Percentiles rank a stretch among this genome's conserved stretches.
Conservation (phyloP, 768 basidiomycete species). For the Nevesoporus exiguus region DNA sequence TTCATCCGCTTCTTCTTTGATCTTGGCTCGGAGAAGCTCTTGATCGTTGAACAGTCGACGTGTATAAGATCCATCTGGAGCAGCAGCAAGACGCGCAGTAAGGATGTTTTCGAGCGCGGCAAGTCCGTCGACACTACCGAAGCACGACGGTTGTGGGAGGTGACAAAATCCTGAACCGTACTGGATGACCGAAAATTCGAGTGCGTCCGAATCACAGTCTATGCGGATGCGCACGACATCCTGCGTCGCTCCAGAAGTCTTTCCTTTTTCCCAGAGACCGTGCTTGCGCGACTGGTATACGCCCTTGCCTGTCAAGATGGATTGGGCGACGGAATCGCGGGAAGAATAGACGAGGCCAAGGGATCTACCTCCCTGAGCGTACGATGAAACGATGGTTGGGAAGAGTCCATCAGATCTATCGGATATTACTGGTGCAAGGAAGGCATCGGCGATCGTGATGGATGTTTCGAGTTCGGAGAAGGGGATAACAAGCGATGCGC, state of each 20-base stretch:
- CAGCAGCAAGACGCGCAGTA: slow-evolving; percentile 61
- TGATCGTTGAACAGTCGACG: slow-evolving; percentile 79
- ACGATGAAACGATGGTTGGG: slow-evolving; percentile 84
- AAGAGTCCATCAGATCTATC: slow-evolving; percentile 92
- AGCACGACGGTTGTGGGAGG: slow-evolving; percentile 83
- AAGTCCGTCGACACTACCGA: slow-evolving; percentile 77
- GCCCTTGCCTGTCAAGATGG: slow-evolving; percentile 84
- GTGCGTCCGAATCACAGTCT: slow-evolving; percentile 91
- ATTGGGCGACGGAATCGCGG: slow-evolving; percentile 75
- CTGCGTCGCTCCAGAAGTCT: slow-evolving; percentile 93
- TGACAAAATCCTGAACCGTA: slow-evolving; percentile 94
- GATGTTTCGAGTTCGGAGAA: slow-evolving; percentile 58
- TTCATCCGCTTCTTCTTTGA: slow-evolving; percentile 98
- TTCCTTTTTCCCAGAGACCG: slow-evolving; percentile 95
- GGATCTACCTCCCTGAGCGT: slow-evolving; percentile 59
- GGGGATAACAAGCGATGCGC: slow-evolving; percentile 69
- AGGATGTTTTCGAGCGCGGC: slow-evolving; percentile 79
- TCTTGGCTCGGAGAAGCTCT: slow-evolving; percentile 83
- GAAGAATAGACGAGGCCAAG: slow-evolving; percentile 98
- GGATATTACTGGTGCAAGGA: slow-evolving; percentile 76
- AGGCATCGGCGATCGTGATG: slow-evolving; percentile 79
- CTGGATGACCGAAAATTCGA: slow-evolving; percentile 89
- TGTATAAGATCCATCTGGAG: slow-evolving; percentile 92
- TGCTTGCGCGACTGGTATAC: slow-evolving; percentile 96
- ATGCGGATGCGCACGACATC: slow-evolving; percentile 75